These are phyloP conservation scores for Silene noctiflora DNA, from an alignment of 179 eudicot genomes.

Conservation along the genomic window DNA sequence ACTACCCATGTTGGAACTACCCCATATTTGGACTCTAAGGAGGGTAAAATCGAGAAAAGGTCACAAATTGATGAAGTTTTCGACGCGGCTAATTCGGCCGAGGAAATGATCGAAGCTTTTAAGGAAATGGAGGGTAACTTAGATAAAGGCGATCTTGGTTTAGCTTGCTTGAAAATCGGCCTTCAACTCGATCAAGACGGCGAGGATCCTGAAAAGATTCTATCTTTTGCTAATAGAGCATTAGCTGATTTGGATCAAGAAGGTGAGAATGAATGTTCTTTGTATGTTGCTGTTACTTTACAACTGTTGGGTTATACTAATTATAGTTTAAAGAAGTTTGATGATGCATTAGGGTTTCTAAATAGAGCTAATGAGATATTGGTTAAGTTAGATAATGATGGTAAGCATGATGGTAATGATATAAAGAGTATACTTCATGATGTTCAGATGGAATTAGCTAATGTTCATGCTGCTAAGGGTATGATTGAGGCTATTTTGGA, in stretches of 20 bases:
- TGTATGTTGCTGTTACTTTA: slow-evolving; percentile 75
- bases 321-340: slow-evolving; percentile 42
- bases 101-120: slow-evolving; percentile 67
- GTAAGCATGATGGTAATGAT: too few species aligned
- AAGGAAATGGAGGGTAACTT: slow-evolving; percentile 54
- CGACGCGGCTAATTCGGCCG: slow-evolving; percentile 56
- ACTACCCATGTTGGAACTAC: slow-evolving; percentile 42
- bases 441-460: slow-evolving; percentile 12
- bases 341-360: slow-evolving; percentile 30
- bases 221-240: slow-evolving; percentile 68
- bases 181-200: slow-evolving; percentile 84
- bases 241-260: neutral
- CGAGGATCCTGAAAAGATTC: slow-evolving; percentile 60
- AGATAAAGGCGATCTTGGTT: slow-evolving; percentile 65
- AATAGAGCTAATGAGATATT: too few species aligned
- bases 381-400: too few species aligned
- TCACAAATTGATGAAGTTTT: slow-evolving; percentile 62
- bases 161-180: slow-evolving; percentile 74
- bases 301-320: slow-evolving; percentile 72
- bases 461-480: slow-evolving; percentile 45
- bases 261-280: slow-evolving; percentile 29
- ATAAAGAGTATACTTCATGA: slow-evolving; percentile 57
- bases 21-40: slow-evolving; percentile 48
- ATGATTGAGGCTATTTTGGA: slow-evolving; percentile 80
- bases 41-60: slow-evolving; percentile 51